phyloP scores from a whole-genome alignment of 2,329 filamentous ascomycete genomes.

The Metarhizium sp. region DNA sequence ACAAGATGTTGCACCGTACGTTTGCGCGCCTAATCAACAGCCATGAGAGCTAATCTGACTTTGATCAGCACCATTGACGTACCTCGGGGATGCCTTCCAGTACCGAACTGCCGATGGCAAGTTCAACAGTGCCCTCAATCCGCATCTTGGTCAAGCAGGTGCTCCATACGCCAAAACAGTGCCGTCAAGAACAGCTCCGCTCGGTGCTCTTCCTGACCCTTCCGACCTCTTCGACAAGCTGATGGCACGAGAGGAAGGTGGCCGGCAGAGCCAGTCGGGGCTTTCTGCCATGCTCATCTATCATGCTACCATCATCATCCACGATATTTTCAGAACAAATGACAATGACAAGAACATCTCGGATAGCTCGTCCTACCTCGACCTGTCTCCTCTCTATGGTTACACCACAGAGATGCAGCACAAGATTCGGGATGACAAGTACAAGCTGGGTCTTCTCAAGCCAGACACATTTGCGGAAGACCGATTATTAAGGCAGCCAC shows the following conservation, averaged over 20 bases:
- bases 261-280: constrained; percentile 27
- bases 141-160: constrained; percentile 20
- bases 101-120: constrained; percentile 19
- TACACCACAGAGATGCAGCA: constrained; percentile 22
- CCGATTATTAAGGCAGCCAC: constrained; percentile 53
- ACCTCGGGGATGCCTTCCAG: neutral
- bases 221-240: constrained; percentile 20
- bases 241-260: constrained; percentile 15
- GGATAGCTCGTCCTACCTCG: constrained; percentile 35
- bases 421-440: constrained; percentile 19
- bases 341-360: constrained; percentile 19
- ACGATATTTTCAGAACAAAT: constrained; percentile 35
- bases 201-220: constrained; percentile 17
- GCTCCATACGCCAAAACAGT: constrained; percentile 21
- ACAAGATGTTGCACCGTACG: no score
- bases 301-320: constrained; percentile 41
- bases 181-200: constrained; percentile 13
- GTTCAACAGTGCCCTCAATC: constrained; percentile 17
- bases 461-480: constrained; percentile 59
- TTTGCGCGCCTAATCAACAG: no score
- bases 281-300: constrained; percentile 38
- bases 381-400: constrained; percentile 35
- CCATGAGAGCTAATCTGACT: no score
- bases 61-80: no score
- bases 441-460: constrained; percentile 18